These are phyloP conservation scores for Lepiota venenata DNA, from an alignment of 768 basidiomycete genomes.

Conservation along the genomic window DNA sequence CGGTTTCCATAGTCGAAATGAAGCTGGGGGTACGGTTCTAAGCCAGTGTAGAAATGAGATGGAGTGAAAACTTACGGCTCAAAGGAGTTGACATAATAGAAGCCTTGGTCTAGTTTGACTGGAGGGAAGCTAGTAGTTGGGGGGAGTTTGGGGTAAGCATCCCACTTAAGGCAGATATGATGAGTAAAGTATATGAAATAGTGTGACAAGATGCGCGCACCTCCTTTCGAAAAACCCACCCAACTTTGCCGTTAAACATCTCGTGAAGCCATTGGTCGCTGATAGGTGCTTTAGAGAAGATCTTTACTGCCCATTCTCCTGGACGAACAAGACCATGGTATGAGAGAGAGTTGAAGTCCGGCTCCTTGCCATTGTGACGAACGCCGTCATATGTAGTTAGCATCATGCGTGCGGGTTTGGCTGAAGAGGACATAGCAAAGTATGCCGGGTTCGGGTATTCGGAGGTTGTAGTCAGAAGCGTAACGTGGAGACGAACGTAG, in stretches of 20 bases:
- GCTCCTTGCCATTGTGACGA: slow-evolving; percentile 49
- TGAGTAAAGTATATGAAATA: not conserved
- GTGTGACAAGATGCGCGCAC: slow-evolving; percentile 28
- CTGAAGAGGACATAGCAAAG: slow-evolving; percentile 52
- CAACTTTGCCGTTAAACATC: slow-evolving; percentile 63
- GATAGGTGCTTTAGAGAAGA: slow-evolving; percentile 69
- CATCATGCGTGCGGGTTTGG: slow-evolving; percentile 56
- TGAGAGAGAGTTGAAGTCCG: slow-evolving; percentile 85
- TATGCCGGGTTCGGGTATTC: slow-evolving; percentile 58
- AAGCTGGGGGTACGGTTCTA: slow-evolving; percentile 39
- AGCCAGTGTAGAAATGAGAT: slow-evolving; percentile 2
- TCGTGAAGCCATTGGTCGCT: slow-evolving; percentile 67
- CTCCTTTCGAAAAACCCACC: slow-evolving; percentile 84
- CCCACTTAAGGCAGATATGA: slow-evolving; percentile 50
- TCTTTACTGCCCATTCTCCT: slow-evolving; percentile 77
- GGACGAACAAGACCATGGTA: slow-evolving; percentile 65
- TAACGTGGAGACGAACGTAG: slow-evolving; percentile 86
- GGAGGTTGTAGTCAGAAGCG: slow-evolving; percentile 78
- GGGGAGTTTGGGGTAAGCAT: slow-evolving; percentile 72
- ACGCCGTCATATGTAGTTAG: slow-evolving; percentile 71
- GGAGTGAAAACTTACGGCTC: slow-evolving; percentile 63
- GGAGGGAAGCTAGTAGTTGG: slow-evolving; percentile 71
- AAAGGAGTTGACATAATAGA: slow-evolving; percentile 91
- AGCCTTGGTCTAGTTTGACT: slow-evolving; percentile 68
- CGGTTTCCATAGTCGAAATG: slow-evolving; percentile 93